A percentile compares a stretch with the other conserved stretches of the same genome.
These are phyloP conservation scores for Phytopythium helicoides DNA, from an alignment of 352 stramenopile species.

Conservation along the genomic window DNA sequence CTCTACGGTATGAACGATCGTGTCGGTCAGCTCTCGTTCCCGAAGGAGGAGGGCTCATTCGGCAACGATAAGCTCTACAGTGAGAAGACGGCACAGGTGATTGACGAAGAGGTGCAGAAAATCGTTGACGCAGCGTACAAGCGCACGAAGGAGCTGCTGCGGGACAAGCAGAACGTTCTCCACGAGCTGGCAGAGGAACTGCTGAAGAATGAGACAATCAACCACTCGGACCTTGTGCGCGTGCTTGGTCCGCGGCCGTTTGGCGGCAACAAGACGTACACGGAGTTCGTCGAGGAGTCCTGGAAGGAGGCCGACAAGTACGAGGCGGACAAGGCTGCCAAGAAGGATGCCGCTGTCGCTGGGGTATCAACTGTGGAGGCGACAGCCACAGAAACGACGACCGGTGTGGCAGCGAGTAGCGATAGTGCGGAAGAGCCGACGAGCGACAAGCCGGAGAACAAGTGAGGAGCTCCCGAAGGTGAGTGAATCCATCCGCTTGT, in stretches of 20 bases:
- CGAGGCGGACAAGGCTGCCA: constrained; percentile 63
- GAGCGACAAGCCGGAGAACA: constrained; percentile 20
- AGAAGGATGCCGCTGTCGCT: constrained; percentile 12
- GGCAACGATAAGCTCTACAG: constrained; percentile 95
- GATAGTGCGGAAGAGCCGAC: constrained; percentile 18
- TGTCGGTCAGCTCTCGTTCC: constrained; percentile 97
- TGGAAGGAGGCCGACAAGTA: constrained; percentile 85
- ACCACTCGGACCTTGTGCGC: constrained; percentile 96
- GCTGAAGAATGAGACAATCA: constrained; percentile 99
- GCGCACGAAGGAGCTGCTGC: constrained; percentile 93
- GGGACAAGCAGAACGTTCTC: constrained; percentile 93
- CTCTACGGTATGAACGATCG: constrained; percentile 98
- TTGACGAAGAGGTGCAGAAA: constrained; percentile 97
- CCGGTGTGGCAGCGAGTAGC: constrained; percentile 12
- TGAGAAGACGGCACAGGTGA: constrained; percentile 96
- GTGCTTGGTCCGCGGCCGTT: constrained; percentile 95
- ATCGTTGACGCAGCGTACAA: constrained; percentile 98
- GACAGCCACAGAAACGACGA: constrained; percentile 17
- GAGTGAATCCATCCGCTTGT: too few species aligned
- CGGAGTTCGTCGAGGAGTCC: constrained; percentile 93
- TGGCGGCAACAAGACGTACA: constrained; percentile 93
- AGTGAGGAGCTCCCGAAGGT: constrained; percentile 10
- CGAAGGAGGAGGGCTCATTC: constrained; percentile 86
- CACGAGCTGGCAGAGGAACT: constrained; percentile 94
- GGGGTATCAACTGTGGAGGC: neutral